Evolutionary conservation across 2,329 filamentous ascomycete genomes (phyloP), one percentile per base, ranked within the genome.

Genomic region (Kalmusia sp.): DNA sequence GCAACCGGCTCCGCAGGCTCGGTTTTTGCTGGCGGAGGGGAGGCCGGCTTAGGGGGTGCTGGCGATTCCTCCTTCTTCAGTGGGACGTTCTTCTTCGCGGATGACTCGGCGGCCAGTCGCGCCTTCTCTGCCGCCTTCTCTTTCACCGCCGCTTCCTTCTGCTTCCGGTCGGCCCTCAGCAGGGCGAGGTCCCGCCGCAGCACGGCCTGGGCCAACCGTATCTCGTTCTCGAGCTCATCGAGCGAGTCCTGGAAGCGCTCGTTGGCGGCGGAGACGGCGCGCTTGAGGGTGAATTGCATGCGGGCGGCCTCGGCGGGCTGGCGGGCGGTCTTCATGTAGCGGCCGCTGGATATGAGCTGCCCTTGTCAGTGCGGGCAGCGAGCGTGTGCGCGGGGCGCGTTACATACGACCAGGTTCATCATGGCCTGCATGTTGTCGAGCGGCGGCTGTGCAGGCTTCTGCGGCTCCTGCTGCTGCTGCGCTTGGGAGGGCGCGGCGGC

Each of bases 161-260:
- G 67, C 58, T 64, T 62, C 57, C 73, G 69, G 30, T 72, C 68
- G 38, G 69, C 64, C 52, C 69, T 67, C 37, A 70, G 59, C 46
- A 73, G 40, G n/a, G 72, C 73, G 28, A 75, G 68, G 58, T 76
- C 73, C 40, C 73, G 52, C 6, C 72, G 66, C 49, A 75, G 54
- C 7, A 74, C 72, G 0, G 62, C 58, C 28, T 75, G 70, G 6
- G 72, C 71, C 15, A 65, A 58, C 52, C 58, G 61, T 35, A 82
- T 63, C 48, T 82, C 75, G 38, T 73, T 71, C 59, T 82, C 80
- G 12, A 83, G 71, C 52, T 77, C 71, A 65, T 83, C 80, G n/a
- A 83, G 75, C n/a, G 77, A 76, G 40, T 79, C 73, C 59, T 83
- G 78, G 55, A 80, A 83, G 57, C 74, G 69, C 28, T 72, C 69